Conservation (phyloP, 1,284 basidiomycete species). For the Sanghuangporus baumii region DNA sequence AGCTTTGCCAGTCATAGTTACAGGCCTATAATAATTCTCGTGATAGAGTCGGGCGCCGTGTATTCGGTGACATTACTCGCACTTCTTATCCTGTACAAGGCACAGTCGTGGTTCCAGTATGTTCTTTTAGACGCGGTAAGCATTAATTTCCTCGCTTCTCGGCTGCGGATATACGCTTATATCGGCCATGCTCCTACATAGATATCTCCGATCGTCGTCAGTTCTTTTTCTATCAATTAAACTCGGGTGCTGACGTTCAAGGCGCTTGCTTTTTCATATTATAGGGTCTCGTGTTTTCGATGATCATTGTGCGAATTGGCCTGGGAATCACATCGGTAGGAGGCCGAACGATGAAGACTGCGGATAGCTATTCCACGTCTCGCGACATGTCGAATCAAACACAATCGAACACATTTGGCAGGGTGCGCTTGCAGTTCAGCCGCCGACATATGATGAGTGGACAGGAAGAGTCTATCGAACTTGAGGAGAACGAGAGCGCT, state of each 20-base stretch:
- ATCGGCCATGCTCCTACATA: background rate
- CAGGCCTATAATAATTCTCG: constrained; percentile 29
- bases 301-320: constrained; percentile 32
- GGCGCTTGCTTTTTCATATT: background rate
- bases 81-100: constrained; percentile 31
- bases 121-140: constrained; percentile 35
- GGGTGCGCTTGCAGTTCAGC: background rate
- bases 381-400: background rate
- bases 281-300: constrained; percentile 30
- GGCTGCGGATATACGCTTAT: background rate
- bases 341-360: background rate
- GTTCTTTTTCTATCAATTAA: constrained; percentile 8
- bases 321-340: constrained; percentile 24
- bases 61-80: constrained; percentile 32
- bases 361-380: background rate
- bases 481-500: background rate
- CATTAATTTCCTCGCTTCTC: background rate
- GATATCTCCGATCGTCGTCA: constrained; percentile 28
- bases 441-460: background rate
- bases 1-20: constrained; percentile 23
- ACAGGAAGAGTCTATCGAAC: background rate
- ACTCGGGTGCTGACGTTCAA: background rate
- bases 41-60: constrained; percentile 38
- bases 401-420: background rate
- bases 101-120: constrained; percentile 33